Evolutionary conservation across 2,329 filamentous ascomycete genomes (phyloP).

Genomic region (Domatiomyces globalis): DNA sequence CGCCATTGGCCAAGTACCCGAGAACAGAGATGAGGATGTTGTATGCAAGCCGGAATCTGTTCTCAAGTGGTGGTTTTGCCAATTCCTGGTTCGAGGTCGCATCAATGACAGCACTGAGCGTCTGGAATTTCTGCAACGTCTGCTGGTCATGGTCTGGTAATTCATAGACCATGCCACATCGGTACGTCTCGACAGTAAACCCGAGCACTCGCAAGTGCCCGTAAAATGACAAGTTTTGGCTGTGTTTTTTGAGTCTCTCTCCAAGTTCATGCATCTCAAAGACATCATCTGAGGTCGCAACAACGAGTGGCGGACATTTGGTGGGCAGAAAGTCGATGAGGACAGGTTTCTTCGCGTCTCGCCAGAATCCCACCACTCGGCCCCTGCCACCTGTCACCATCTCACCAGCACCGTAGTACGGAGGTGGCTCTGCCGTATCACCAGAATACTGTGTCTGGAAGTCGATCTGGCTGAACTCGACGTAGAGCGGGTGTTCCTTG

Average conservation of each 20-base stretch:
- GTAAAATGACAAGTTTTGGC: conserved; percentile 12
- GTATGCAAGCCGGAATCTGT: conserved; percentile 47
- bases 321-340: conserved; percentile 14
- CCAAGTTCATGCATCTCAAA: conserved; percentile 15
- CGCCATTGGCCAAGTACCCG: conserved; percentile 41
- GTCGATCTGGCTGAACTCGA: conserved; percentile 15
- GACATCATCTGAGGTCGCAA: conserved; percentile 15
- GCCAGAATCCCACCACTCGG: conserved; percentile 13
- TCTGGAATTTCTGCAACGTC: conserved; percentile 13
- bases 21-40: conserved; percentile 44
- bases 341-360: conserved; percentile 9
- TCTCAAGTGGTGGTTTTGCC: conserved; percentile 37
- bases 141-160: conserved; percentile 14
- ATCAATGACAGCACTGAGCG: conserved; percentile 14
- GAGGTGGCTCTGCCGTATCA: conserved; percentile 14
- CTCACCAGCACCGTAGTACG: conserved; percentile 14
- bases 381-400: conserved; percentile 8
- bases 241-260: conserved; percentile 10
- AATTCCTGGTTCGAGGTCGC: conserved; percentile 24
- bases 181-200: conserved; percentile 15
- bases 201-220: conserved; percentile 30
- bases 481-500: conserved; percentile 14
- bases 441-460: conserved; percentile 7
- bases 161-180: conserved; percentile 17
- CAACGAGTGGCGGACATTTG: conserved; percentile 11